Conservation (phyloP, 2,329 filamentous ascomycete genomes). For the Trichothecium sympodiale region DNA sequence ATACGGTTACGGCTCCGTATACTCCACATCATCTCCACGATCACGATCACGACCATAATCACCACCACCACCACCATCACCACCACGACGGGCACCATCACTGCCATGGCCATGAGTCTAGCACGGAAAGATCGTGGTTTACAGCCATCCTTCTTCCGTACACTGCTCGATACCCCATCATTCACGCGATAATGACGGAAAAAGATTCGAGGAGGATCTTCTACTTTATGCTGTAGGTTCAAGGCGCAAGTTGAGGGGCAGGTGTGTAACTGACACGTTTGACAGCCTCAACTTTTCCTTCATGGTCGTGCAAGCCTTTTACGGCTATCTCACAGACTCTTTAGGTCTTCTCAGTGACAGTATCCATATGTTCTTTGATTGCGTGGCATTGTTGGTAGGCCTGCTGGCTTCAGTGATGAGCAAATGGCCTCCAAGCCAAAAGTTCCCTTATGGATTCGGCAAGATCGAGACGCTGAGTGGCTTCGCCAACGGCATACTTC, state of each 20-base stretch:
- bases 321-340: constrained; percentile 87
- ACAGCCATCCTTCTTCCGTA: constrained; percentile 63
- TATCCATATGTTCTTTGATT: constrained; percentile 99
- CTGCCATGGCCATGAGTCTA: constrained; percentile 24
- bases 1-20: constrained; percentile 16
- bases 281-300: constrained; percentile 81
- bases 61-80: constrained; percentile 12
- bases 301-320: constrained; percentile 90
- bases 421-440: constrained; percentile 85
- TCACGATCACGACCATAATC: constrained; percentile 14
- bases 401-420: constrained; percentile 87
- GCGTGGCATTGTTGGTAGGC: constrained; percentile 80
- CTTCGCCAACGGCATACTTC: constrained; percentile 89
- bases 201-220: constrained; percentile 92
- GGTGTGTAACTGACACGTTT: constrained; percentile 5
- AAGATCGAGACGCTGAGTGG: constrained; percentile 95
- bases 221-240: constrained; percentile 80
- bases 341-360: constrained; percentile 93
- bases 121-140: constrained; percentile 49
- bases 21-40: constrained; percentile 14
- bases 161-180: constrained; percentile 60
- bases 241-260: constrained; percentile 3
- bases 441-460: constrained; percentile 90
- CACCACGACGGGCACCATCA: constrained; percentile 13
- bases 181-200: constrained; percentile 79